phyloP scores from a whole-genome alignment of 257 asterid species.

The Solanum sejunctum region DNA sequence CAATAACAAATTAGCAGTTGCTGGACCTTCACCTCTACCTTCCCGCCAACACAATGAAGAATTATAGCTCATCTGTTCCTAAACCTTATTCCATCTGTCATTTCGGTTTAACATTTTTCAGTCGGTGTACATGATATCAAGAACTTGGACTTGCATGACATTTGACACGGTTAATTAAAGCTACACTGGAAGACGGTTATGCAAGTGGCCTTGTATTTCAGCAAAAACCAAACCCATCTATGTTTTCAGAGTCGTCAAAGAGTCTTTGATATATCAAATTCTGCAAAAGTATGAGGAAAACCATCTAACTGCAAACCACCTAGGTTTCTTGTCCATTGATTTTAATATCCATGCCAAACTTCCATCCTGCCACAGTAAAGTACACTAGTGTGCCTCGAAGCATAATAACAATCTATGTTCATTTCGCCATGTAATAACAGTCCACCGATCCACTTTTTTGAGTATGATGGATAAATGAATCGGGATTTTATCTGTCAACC shows the following conservation, averaged over 20 bases:
- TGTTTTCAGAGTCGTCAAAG: background rate
- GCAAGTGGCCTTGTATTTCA: background rate
- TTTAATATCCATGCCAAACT: background rate
- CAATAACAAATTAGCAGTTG: background rate
- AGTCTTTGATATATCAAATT: background rate
- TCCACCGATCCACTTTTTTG: no score
- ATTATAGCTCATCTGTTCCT: background rate
- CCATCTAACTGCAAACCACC: background rate
- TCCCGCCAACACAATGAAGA: background rate
- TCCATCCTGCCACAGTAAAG: background rate
- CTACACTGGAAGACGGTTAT: background rate
- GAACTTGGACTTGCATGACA: background rate
- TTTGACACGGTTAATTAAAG: background rate
- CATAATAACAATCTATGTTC: no score
- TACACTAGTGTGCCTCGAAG: background rate
- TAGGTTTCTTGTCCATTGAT: background rate
- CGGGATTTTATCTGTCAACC: background rate
- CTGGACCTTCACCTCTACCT: background rate
- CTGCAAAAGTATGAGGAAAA: background rate
- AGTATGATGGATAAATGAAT: background rate
- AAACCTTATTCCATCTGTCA: background rate
- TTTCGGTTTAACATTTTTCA: background rate
- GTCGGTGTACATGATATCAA: background rate
- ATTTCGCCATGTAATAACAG: no score
- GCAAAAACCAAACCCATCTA: background rate